Conservation (phyloP, 192 early-diverging fungal species). For the Linnemannia elongata region DNA sequence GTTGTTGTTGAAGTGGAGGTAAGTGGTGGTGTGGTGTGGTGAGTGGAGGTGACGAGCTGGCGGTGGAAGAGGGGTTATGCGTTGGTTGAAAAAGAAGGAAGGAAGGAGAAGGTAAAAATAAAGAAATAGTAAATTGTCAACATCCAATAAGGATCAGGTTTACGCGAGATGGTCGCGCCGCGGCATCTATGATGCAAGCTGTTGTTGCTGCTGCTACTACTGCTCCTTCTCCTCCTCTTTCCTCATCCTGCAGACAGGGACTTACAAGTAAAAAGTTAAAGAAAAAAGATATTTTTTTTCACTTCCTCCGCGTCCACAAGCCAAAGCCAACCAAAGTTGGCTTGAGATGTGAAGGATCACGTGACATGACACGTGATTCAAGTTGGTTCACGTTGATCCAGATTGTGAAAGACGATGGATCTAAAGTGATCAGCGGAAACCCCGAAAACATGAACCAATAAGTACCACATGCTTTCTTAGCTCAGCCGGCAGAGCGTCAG, state of each 20-base stretch:
- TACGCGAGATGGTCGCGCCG: slow-evolving; percentile 1
- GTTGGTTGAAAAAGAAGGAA: neutral
- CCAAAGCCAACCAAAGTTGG: neutral
- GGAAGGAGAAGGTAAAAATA: neutral
- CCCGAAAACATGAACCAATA: neutral
- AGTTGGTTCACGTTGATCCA: neutral
- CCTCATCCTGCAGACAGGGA: slow-evolving; percentile 4
- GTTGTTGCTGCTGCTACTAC: neutral
- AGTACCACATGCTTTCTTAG: slow-evolving; percentile 50
- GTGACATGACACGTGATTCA: neutral
- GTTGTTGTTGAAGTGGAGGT: neutral
- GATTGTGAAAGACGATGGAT: neutral
- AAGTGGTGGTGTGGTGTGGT: neutral
- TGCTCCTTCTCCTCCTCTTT: neutral
- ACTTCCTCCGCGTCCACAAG: neutral
- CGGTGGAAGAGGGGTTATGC: neutral
- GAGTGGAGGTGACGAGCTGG: neutral
- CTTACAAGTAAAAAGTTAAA: neutral
- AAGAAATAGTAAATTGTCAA: neutral
- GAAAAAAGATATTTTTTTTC: neutral
- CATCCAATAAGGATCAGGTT: neutral
- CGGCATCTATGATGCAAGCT: neutral
- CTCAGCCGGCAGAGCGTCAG: slow-evolving; percentile 63
- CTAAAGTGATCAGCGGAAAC: neutral
- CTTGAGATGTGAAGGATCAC: neutral